Percentiles rank a stretch among this genome's conserved stretches.
phyloP scores from a whole-genome alignment of 2,329 filamentous ascomycete species.

The Pseudopithomyces chartarum region DNA sequence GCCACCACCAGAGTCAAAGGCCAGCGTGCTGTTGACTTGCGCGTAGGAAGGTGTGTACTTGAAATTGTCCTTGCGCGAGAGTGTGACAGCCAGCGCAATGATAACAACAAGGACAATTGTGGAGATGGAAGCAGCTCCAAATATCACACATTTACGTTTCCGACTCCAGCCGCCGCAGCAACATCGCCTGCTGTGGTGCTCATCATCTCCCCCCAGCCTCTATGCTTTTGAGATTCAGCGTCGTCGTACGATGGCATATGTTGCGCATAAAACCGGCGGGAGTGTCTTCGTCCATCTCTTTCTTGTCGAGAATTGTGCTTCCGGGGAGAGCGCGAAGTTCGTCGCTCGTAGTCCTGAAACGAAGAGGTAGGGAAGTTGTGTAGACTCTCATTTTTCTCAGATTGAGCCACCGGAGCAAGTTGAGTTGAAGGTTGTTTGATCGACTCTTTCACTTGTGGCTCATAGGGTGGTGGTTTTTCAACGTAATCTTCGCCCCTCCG shows the following conservation, averaged over 20 bases:
- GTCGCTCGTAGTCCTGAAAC: slow-evolving; percentile 9
- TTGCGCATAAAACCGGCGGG: slow-evolving; percentile 5
- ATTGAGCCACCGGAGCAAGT: slow-evolving; percentile 2
- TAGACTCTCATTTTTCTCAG: slow-evolving; percentile 7
- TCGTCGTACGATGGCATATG: slow-evolving; percentile 14
- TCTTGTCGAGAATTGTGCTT: slow-evolving; percentile 11
- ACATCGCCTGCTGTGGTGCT: slow-evolving; percentile 12
- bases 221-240: slow-evolving; percentile 17
- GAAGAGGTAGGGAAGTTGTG: slow-evolving; percentile 8
- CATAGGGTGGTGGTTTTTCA: slow-evolving; percentile 3
- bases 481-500: slow-evolving; percentile 5
- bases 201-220: slow-evolving; percentile 11
- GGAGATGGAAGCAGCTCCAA: slow-evolving; percentile 15
- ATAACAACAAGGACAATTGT: slow-evolving; percentile 20
- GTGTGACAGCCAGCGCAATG: slow-evolving; percentile 24
- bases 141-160: slow-evolving; percentile 25
- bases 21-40: slow-evolving; percentile 34
- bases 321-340: slow-evolving; percentile 10
- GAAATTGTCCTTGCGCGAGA: slow-evolving; percentile 25
- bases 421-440: slow-evolving; percentile 9
- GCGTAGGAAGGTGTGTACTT: slow-evolving; percentile 29
- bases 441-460: slow-evolving; percentile 6
- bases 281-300: slow-evolving; percentile 7
- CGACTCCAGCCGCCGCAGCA: slow-evolving; percentile 19
- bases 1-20: slow-evolving; percentile 32